Conservation (phyloP, 2,329 filamentous ascomycete species). For the Colletotrichum sp. region DNA sequence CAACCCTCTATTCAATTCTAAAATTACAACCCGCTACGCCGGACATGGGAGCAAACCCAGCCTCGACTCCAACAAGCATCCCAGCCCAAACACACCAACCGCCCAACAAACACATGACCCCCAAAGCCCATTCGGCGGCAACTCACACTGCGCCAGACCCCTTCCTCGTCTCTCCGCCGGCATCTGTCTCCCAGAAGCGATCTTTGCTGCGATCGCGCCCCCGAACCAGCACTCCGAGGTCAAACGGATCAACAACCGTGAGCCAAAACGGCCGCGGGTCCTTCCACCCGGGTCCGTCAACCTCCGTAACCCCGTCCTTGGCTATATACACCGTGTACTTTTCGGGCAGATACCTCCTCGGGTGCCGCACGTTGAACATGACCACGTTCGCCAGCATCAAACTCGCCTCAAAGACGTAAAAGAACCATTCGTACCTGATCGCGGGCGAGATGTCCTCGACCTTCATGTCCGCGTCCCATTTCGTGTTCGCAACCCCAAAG, state of each 20-base stretch:
- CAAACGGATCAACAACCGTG: conserved; percentile 48
- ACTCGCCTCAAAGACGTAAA: conserved; percentile 60
- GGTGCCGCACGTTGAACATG: conserved; percentile 56
- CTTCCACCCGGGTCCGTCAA: conserved; percentile 52
- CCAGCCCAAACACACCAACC: background rate
- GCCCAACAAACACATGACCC: background rate
- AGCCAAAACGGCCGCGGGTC: conserved; percentile 48
- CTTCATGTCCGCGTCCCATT: conserved; percentile 42
- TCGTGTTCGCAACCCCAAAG: conserved; percentile 50
- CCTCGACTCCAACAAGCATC: background rate
- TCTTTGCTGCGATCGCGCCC: conserved; percentile 33
- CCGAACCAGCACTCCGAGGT: conserved; percentile 37
- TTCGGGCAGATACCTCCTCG: conserved; percentile 53
- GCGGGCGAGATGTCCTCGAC: conserved; percentile 43
- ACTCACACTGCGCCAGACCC: background rate
- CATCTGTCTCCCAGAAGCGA: conserved; percentile 38
- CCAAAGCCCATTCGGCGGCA: background rate
- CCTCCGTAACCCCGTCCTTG: conserved; percentile 52
- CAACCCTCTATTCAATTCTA: background rate
- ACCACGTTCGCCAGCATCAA: conserved; percentile 57
- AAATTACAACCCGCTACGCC: background rate
- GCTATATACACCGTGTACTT: conserved; percentile 55
- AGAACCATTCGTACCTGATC: conserved; percentile 63
- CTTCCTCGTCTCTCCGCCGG: background rate
- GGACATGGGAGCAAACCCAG: background rate